phyloP scores from a whole-genome alignment of 768 basidiomycete species.

The Termitomyces titanicus region DNA sequence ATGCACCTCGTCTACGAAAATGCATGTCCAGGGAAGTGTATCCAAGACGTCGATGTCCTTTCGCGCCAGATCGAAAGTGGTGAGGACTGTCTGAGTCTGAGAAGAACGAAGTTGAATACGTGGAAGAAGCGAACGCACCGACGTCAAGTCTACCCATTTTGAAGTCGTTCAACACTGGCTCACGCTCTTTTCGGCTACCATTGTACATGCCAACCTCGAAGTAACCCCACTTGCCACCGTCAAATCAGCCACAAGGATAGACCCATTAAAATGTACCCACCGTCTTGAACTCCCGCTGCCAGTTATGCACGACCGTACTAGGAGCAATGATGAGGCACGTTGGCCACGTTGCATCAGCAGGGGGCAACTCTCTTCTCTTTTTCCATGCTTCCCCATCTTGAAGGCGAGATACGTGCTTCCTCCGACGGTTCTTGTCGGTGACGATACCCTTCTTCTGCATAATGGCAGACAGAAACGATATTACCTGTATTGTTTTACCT shows the following conservation, averaged over 20 bases:
- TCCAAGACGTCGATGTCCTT: slow-evolving; percentile 68
- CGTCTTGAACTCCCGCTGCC: slow-evolving; percentile 85
- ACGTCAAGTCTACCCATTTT: slow-evolving; percentile 81
- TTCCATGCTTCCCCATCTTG: slow-evolving; percentile 60
- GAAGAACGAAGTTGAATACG: neutral
- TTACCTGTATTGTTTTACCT: slow-evolving; percentile 95
- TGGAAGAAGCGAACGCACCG: slow-evolving; percentile 42
- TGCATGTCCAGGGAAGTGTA: slow-evolving; percentile 63
- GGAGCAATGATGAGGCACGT: slow-evolving; percentile 89
- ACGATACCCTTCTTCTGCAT: slow-evolving; percentile 76
- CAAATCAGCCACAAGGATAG: neutral
- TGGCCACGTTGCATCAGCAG: slow-evolving; percentile 72
- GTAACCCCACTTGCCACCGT: slow-evolving; percentile 75
- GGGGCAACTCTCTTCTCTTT: slow-evolving; percentile 49
- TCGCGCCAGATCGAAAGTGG: slow-evolving; percentile 73
- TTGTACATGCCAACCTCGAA: slow-evolving; percentile 82
- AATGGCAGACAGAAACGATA: slow-evolving; percentile 85
- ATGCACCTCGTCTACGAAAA: slow-evolving; percentile 90
- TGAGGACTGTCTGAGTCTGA: slow-evolving; percentile 55
- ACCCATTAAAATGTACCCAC: slow-evolving; percentile 33
- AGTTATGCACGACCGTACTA: slow-evolving; percentile 78
- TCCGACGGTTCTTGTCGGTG: slow-evolving; percentile 65
- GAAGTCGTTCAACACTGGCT: slow-evolving; percentile 64
- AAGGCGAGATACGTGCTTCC: slow-evolving; percentile 58
- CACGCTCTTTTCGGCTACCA: slow-evolving; percentile 48